Base-by-base conservation (phyloP, 1,284 basidiomycete species). In the Cryptococcus sp. region DNA sequence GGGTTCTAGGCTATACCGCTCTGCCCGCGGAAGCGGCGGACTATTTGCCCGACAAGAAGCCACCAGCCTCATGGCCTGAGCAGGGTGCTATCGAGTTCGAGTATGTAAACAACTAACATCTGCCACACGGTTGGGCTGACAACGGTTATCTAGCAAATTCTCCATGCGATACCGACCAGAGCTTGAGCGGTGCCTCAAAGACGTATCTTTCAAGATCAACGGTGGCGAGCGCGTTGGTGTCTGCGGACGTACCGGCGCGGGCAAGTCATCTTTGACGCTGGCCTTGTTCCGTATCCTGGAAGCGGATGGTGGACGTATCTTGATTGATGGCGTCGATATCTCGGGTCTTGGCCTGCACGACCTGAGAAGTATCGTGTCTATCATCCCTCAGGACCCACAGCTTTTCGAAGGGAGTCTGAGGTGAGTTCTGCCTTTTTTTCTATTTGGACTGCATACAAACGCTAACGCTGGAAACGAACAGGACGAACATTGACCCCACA, bases 171-270 rank as follows among this genome's bases (percentile, higher is more conserved):
- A 98, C 78, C 86, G 92, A 34, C 83, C 87, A 0, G 90, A 88
- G 52, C 80, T 96, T 5, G 88, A 90, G 57, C 80, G 89, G 4
- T 88, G 89, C 34, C 79, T 97, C 52, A 87, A 85, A 63, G 82
- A 89, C 53, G 83, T 97, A 52, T 83, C 83, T 20, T 70, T 97
- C 57, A 83, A 66, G 56, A 78, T 80, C 58, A 68, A 86, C 72
- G 83, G 89, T 0, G 85, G 84, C 49, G 89, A 94, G 73, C 91
- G 91, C 65, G 85, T 96, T 50, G 92, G 91, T 20, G 78, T 94
- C 4, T 87, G 87, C 68, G 93, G 93, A 1, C 81, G 93, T 59
- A 97, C 94, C 0, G 93, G 94, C 1, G 89, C 91, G n/a, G 93
- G 93, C 60, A 96, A 96, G 79, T 89, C 87, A 26, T 89, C 89